phyloP scores from a whole-genome alignment of 2,329 filamentous ascomycete genomes.

The Diaporthe vexans region DNA sequence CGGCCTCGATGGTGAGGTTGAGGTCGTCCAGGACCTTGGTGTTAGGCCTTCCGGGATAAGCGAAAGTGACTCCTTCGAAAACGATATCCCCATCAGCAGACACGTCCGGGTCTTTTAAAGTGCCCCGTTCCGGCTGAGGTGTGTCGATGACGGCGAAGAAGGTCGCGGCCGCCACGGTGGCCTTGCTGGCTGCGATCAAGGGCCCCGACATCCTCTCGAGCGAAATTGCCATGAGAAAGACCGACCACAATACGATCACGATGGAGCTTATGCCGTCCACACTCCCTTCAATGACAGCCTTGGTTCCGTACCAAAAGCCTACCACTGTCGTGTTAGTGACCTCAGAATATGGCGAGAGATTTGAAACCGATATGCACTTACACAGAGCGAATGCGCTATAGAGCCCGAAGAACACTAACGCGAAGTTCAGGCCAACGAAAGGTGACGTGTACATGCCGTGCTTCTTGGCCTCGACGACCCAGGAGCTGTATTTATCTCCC shows the following conservation, averaged over 20 bases:
- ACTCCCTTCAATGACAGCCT: slow-evolving; percentile 60
- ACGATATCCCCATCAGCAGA: slow-evolving; percentile 67
- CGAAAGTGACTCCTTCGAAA: slow-evolving; percentile 77
- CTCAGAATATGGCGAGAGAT: not conserved
- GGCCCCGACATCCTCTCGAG: slow-evolving; percentile 70
- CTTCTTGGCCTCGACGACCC: slow-evolving; percentile 67
- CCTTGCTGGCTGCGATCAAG: slow-evolving; percentile 70
- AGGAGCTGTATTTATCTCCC: slow-evolving; percentile 65
- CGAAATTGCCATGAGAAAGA: slow-evolving; percentile 71
- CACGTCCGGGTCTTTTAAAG: slow-evolving; percentile 63
- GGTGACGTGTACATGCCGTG: slow-evolving; percentile 65
- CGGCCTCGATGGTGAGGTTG: slow-evolving; percentile 70
- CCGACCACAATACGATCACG: slow-evolving; percentile 69
- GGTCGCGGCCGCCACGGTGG: slow-evolving; percentile 69
- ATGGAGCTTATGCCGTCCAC: slow-evolving; percentile 66
- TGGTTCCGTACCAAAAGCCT: slow-evolving; percentile 74
- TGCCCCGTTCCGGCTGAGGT: slow-evolving; percentile 55
- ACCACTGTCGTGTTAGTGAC: slow-evolving; percentile 53
- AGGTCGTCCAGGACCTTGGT: slow-evolving; percentile 74
- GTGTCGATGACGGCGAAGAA: slow-evolving; percentile 69
- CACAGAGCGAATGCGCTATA: slow-evolving; percentile 53
- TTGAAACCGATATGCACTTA: not conserved
- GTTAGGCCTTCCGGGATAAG: slow-evolving; percentile 77
- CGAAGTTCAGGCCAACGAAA: slow-evolving; percentile 66
- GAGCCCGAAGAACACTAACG: slow-evolving; percentile 67